Evolutionary conservation across 805 yeast species (phyloP).

Genomic region (Yueomyces sp.): DNA sequence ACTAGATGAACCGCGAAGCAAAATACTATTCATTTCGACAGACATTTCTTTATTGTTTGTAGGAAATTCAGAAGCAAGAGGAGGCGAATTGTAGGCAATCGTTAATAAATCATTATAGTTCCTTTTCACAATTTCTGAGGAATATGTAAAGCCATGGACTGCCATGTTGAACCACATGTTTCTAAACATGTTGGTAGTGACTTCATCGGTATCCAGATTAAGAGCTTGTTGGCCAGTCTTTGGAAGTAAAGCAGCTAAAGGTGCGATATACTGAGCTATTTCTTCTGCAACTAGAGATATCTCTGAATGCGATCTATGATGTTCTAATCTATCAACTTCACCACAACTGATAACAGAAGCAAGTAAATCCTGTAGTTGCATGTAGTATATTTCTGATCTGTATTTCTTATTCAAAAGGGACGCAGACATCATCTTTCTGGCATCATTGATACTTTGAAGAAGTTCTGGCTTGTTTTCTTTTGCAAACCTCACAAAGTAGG

Average conservation of each 20-base stretch:
- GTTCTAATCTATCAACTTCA: slow-evolving; percentile 61
- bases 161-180: slow-evolving; percentile 92
- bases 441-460: slow-evolving; percentile 31
- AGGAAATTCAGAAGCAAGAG: slow-evolving; percentile 69
- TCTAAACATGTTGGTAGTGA: slow-evolving; percentile 49
- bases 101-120: slow-evolving; percentile 38
- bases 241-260: slow-evolving; percentile 68
- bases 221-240: slow-evolving; percentile 33
- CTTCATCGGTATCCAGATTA: slow-evolving; percentile 27
- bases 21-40: slow-evolving; percentile 78
- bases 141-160: slow-evolving; percentile 72
- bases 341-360: slow-evolving; percentile 61
- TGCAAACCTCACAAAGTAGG: slow-evolving; percentile 32
- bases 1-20: slow-evolving; percentile 80
- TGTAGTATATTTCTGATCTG: slow-evolving; percentile 31
- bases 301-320: slow-evolving; percentile 66
- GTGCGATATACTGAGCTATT: slow-evolving; percentile 50
- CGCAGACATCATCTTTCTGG: slow-evolving; percentile 35
- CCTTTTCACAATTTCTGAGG: slow-evolving; percentile 39
- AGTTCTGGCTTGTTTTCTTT: slow-evolving; percentile 27
- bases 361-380: slow-evolving; percentile 55
- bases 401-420: slow-evolving; percentile 18
- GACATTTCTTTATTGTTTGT: slow-evolving; percentile 83
- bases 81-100: slow-evolving; percentile 80
- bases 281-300: slow-evolving; percentile 58